These are phyloP conservation scores for Crepidotus variabilis DNA, from an alignment of 768 basidiomycete genomes.

Conservation along the genomic window DNA sequence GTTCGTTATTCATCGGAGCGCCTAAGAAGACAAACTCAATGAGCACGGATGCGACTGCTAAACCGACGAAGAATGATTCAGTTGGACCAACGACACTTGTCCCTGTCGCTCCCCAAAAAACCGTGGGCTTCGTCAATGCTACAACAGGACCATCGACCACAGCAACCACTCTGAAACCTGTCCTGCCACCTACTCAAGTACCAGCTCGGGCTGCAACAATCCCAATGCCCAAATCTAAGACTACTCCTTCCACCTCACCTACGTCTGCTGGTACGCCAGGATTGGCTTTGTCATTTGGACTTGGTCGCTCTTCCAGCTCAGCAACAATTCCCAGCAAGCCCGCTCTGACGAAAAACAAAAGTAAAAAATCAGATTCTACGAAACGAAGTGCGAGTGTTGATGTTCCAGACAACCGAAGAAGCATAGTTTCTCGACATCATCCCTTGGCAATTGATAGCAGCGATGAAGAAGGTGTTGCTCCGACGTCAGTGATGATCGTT, in stretches of 20 bases:
- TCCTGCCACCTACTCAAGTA: too few species aligned
- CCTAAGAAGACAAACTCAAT: not conserved
- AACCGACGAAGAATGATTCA: not conserved
- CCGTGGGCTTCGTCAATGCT: too few species aligned
- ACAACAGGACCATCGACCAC: too few species aligned
- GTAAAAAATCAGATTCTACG: not conserved
- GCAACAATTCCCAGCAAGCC: too few species aligned
- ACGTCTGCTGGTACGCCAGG: not conserved
- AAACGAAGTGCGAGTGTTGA: slow-evolving; percentile 2
- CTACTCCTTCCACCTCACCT: too few species aligned
- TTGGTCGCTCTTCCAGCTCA: not conserved
- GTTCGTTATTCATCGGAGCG: not conserved
- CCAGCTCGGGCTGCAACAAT: too few species aligned
- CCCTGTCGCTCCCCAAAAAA: not conserved
- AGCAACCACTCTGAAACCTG: too few species aligned
- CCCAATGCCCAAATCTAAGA: too few species aligned
- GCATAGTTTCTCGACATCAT: not conserved
- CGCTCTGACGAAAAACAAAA: too few species aligned
- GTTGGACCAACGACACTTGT: not conserved
- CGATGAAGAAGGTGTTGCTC: not conserved
- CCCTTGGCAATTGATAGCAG: not conserved
- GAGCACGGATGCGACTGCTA: not conserved
- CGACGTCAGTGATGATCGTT: slow-evolving; percentile 12
- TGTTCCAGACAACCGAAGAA: not conserved
- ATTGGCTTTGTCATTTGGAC: not conserved